Base-by-base conservation (phyloP, 495 filamentous ascomycete genomes). In the Annulohypoxylon nitens region DNA sequence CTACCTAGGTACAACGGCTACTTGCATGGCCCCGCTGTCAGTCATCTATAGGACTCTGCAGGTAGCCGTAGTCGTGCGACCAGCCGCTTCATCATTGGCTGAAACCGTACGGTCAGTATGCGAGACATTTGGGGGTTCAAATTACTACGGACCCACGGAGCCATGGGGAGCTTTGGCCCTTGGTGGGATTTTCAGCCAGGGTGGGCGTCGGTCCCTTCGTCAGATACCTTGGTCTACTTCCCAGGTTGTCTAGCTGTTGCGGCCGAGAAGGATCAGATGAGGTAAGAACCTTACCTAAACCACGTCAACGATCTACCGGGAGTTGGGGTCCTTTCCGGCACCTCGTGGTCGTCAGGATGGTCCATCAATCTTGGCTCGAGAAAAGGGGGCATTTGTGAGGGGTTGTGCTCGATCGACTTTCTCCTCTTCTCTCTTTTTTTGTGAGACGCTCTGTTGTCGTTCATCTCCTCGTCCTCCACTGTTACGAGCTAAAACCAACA, bases 11-110 rank as follows among this genome's bases (percentile, higher is more conserved):
- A 43, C 39, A 43, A 43, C 74, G 77, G 77, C 23, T 71, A 69
- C 62, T 57, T 74, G 72, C 77, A 78, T 71, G 66, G 26, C 71
- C 72, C 75, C 72, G 70, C 77, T 77, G 75, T 76, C 71, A 78
- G 72, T 76, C 65, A 70, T 76, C 64, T 71, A 76, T 69, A 68
- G 34, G 59, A 69, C 53, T 33, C 68, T 78, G 77, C 70, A 64
- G 59, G 51, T 69, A 68, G 68, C 73, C 73, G 73, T 33, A 16
- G 64, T 65, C 57, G 73, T 75, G 33, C 53, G 39, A 75, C 69
- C 60, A 47, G 63, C 73, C 73, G 69, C 64, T 71, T 69, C 47
- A 71, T 54, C 68, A 75, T 75, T 75, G 68, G 69, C 59, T 75
- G 63, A 71, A 75, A 69, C 68, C 68, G 60, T 50, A 64, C 39